Evolutionary conservation across 352 stramenopile genomes (phyloP), one percentile per base, ranked within the genome.

Genomic region (Aphanomyces astaci): DNA sequence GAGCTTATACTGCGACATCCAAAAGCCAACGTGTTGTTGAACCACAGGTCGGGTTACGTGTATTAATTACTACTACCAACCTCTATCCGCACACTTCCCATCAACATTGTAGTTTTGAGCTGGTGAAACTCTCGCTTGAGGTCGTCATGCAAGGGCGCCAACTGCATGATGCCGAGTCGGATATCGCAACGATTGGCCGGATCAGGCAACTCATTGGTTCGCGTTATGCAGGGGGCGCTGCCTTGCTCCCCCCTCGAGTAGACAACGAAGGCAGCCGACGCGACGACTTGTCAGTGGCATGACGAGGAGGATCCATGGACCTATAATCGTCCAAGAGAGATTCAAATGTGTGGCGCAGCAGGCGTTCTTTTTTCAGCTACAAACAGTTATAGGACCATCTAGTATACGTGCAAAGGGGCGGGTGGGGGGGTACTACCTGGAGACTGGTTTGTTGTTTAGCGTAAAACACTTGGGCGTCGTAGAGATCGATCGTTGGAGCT

Each of bases 301-400:
- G 45, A 53, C 13, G 45, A 25, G 13, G n/a, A n/a, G n/a, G n/a
- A n/a, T n/a, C 45, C 13, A 59, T 36, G 25, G n/a, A 59, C n/a
- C 24, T 7, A 59, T 59, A 59, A 10, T 59, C 51, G 25, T 30
- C 51, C 25, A 59, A 28, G 15, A 59, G n/a, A 7, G 22, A 22
- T 22, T 7, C 51, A 59, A 59, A 59, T 13, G n/a, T 25, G 1
- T 40, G 17, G 7, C 24, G 51, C 9, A 59, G 2, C 15, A 33
- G 51, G n/a, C 51, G 51, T 11, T 59, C 51, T n/a, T 59, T 59
- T n/a, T 59, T 59, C 7, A 25, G 10, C 51, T 59, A 59, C 9
- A 4, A 22, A 59, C 11, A 25, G 9, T 46, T 17, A 46, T 46
- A 46, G n/a, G n/a, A n/a, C n/a, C n/a, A n/a, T n/a, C n/a, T n/a